phyloP scores from a whole-genome alignment of 2,329 filamentous ascomycete genomes.

The Fusarium palustre region DNA sequence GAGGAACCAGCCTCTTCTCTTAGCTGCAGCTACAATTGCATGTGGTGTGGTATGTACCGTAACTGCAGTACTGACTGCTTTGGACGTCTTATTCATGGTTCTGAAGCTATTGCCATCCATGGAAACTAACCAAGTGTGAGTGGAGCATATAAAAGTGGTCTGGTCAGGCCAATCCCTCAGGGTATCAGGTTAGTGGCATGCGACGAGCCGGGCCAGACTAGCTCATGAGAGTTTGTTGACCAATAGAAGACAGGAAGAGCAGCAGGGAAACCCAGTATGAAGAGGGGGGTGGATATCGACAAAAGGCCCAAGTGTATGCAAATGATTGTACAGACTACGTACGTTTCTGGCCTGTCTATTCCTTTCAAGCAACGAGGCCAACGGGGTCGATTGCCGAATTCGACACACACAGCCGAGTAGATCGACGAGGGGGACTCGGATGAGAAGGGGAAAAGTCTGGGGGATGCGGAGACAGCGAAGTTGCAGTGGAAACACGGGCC shows the following conservation, averaged over 20 bases:
- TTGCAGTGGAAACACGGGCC: background rate
- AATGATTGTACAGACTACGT: background rate
- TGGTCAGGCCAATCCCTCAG: background rate
- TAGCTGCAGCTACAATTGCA: conserved; percentile 14
- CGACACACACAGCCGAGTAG: conserved; percentile 43
- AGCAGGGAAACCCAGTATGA: conserved; percentile 20
- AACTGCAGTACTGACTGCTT: background rate
- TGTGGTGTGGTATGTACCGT: background rate
- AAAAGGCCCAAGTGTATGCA: conserved; percentile 13
- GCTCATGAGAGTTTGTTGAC: background rate
- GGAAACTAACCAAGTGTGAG: conserved; percentile 14
- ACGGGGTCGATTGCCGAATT: conserved; percentile 42
- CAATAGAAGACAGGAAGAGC: conserved; percentile 31
- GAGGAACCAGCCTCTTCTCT: conserved; percentile 23
- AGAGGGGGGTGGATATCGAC: conserved; percentile 1
- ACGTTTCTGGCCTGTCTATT: conserved; percentile 1
- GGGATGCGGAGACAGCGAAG: conserved; percentile 23
- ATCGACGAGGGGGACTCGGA: conserved; percentile 33
- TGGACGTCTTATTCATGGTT: conserved; percentile 21
- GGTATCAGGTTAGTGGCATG: conserved; percentile 19
- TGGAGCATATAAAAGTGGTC: conserved; percentile 1
- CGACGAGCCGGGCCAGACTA: conserved; percentile 37
- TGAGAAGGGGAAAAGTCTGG: conserved; percentile 18
- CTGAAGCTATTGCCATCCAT: background rate
- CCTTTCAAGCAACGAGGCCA: conserved; percentile 3